phyloP scores from a whole-genome alignment of 495 filamentous ascomycete species.

The Annulohypoxylon moriforme region DNA sequence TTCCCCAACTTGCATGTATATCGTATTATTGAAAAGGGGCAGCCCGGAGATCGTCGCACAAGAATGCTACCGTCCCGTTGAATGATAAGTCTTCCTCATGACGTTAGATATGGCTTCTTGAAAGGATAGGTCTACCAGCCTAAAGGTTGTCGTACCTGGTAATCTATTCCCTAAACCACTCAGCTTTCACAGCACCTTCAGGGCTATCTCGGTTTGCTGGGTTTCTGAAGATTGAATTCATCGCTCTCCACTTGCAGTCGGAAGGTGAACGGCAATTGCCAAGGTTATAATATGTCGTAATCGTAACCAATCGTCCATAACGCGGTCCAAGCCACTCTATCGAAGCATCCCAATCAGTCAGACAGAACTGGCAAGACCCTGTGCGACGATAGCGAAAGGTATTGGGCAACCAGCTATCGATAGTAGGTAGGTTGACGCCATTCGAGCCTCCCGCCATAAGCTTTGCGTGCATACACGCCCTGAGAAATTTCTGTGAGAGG shows the following conservation, averaged over 20 bases:
- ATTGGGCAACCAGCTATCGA: neutral
- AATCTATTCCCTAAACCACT: neutral
- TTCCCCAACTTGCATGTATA: neutral
- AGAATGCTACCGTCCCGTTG: no score
- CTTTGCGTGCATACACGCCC: neutral
- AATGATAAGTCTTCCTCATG: neutral
- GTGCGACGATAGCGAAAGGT: neutral
- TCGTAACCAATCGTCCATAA: neutral
- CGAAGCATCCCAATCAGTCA: slow-evolving; percentile 7
- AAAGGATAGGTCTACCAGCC: neutral
- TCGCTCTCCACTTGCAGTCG: neutral
- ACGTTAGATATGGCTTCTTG: neutral
- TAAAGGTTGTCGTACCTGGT: no score
- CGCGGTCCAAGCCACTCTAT: neutral
- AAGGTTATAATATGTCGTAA: slow-evolving; percentile 17
- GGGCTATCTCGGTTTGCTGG: neutral
- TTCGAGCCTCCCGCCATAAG: neutral
- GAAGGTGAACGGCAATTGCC: slow-evolving; percentile 11
- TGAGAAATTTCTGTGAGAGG: neutral
- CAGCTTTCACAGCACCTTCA: neutral
- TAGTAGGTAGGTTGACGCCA: neutral
- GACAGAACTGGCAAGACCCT: neutral
- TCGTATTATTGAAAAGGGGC: neutral
- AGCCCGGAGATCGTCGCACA: no score
- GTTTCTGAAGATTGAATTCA: neutral